Percentiles rank a stretch among this genome's conserved stretches.
These are phyloP conservation scores for Chlorella vulgaris DNA, from an alignment of 139 green algal genomes.

Conservation along the genomic window DNA sequence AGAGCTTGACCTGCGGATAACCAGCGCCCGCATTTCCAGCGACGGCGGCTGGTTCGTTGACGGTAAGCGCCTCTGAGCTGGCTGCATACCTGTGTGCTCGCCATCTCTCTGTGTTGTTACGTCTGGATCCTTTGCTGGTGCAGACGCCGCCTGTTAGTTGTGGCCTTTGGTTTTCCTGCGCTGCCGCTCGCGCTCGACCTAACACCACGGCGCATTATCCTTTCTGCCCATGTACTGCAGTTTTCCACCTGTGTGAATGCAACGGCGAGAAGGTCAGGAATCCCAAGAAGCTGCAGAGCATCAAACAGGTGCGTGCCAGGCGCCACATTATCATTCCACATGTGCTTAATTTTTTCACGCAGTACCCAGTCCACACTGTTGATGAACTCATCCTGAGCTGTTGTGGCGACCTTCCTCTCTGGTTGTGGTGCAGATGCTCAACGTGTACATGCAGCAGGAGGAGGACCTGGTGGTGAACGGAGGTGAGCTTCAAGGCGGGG, in stretches of 20 bases:
- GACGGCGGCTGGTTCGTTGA: slow-evolving; percentile 98
- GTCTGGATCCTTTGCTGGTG: not conserved
- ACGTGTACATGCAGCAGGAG: slow-evolving; percentile 58
- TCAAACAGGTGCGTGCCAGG: slow-evolving; percentile 57
- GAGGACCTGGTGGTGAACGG: slow-evolving; percentile 57
- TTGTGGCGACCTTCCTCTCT: not conserved
- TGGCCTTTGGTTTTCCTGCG: not conserved
- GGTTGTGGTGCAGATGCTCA: slow-evolving; percentile 60
- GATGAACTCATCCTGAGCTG: too few relatives aligned
- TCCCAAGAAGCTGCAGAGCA: slow-evolving; percentile 74
- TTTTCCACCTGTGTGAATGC: slow-evolving; percentile 88
- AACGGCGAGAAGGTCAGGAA: slow-evolving; percentile 79
- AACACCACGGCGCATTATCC: too few relatives aligned
- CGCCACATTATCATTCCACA: too few relatives aligned
- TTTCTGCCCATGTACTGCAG: too few relatives aligned
- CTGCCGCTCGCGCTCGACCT: not conserved
- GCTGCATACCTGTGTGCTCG: not conserved
- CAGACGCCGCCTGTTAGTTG: not conserved
- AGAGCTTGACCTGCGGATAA: slow-evolving; percentile 88
- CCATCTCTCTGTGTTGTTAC: not conserved
- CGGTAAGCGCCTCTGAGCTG: slow-evolving; percentile 55
- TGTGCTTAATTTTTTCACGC: too few relatives aligned
- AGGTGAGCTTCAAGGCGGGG: slow-evolving; percentile 33
- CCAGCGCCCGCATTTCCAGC: slow-evolving; percentile 80
- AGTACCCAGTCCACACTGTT: too few relatives aligned